Evolutionary conservation across 1,139 yeast species (phyloP).

Genomic region (Taphrina communis): DNA sequence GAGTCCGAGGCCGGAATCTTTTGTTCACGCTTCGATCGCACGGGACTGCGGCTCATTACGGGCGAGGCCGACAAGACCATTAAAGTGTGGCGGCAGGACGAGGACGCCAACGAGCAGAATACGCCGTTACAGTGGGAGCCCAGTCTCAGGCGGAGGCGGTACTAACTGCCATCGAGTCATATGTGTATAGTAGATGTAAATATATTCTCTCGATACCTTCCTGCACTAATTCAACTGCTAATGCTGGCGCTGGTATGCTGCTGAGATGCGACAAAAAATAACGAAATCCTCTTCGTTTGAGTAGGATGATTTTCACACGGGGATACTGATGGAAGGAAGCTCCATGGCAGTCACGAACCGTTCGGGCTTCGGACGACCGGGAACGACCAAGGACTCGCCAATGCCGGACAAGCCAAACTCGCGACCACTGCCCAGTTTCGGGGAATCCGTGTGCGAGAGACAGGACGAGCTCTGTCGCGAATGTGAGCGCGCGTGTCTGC

Average conservation of each 20-base stretch:
- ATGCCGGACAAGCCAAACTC: background rate
- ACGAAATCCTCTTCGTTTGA: background rate
- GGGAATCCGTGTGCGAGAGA: background rate
- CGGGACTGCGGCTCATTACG: conserved; percentile 80
- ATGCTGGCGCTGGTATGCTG: conserved; percentile 3
- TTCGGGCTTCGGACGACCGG: conserved; percentile 13
- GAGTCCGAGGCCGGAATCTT: conserved; percentile 72
- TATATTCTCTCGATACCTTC: background rate
- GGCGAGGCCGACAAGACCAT: conserved; percentile 91
- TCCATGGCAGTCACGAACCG: conserved; percentile 27
- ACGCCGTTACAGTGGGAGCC: conserved; percentile 61
- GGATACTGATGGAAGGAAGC: background rate
- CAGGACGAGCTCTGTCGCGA: conserved; percentile 20
- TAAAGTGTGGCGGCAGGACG: conserved; percentile 75
- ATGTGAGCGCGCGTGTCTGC: conserved; percentile 12
- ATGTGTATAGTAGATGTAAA: too few relatives aligned
- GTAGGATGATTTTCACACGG: background rate
- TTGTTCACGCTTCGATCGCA: conserved; percentile 74
- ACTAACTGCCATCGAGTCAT: background rate
- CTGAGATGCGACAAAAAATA: background rate
- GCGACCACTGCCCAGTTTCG: background rate
- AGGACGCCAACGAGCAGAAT: conserved; percentile 56
- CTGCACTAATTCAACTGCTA: conserved; percentile 3
- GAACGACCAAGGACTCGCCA: conserved; percentile 5
- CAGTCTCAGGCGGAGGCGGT: conserved; percentile 43